A percentile compares a stretch with the other conserved stretches of the same genome.
Evolutionary conservation across 306 rosid genomes (phyloP).

Genomic region (Arachis hypogaea): DNA sequence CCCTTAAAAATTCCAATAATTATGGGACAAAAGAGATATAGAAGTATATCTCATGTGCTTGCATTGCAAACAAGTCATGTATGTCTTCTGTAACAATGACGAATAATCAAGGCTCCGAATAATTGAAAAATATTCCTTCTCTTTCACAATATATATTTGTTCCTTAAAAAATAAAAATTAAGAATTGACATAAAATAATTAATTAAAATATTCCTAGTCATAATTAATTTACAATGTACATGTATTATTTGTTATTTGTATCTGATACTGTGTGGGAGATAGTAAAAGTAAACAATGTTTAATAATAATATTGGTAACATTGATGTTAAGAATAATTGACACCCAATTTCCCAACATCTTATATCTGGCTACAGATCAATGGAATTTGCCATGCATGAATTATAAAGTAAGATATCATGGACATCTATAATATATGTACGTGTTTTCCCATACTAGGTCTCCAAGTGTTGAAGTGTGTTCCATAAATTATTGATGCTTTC

Average conservation of each 20-base stretch:
- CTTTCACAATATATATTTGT: too few relatives aligned
- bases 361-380: not conserved
- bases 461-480: not conserved
- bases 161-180: too few relatives aligned
- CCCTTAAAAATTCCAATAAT: not conserved
- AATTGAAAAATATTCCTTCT: not conserved
- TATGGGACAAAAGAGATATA: constrained; percentile 1
- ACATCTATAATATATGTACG: not conserved
- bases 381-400: not conserved
- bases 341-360: not conserved
- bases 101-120: not conserved
- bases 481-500: not conserved
- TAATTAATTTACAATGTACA: too few relatives aligned
- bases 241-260: too few relatives aligned
- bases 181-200: too few relatives aligned
- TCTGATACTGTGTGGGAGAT: too few relatives aligned
- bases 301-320: too few relatives aligned
- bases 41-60: not conserved
- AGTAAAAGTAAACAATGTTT: too few relatives aligned
- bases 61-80: not conserved
- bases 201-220: too few relatives aligned
- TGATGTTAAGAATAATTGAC: too few relatives aligned
- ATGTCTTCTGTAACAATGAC: not conserved
- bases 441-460: not conserved
- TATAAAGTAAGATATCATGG: not conserved